Percentiles rank a stretch among this genome's conserved stretches.
phyloP scores from a whole-genome alignment of 352 stramenopile species.

The Phytophthora pluvialis region DNA sequence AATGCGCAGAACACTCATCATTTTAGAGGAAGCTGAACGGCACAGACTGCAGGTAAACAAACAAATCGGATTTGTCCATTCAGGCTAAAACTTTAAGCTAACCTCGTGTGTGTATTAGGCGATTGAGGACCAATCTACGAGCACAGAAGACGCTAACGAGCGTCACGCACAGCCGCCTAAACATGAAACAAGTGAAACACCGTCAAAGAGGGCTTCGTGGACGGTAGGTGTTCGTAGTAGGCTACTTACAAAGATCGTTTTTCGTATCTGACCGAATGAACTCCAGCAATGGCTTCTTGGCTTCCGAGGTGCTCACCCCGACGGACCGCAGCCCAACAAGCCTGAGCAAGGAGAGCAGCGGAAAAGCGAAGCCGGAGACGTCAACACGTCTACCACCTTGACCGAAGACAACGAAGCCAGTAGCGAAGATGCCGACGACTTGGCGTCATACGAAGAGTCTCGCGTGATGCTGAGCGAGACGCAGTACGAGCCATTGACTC shows the following conservation, averaged over 20 bases:
- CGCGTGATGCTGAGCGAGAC: constrained; percentile 22
- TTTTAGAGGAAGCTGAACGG: constrained; percentile 51
- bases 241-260: neutral
- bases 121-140: constrained; percentile 26
- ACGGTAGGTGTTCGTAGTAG: constrained; percentile 22
- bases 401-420: constrained; percentile 29
- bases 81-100: neutral
- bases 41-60: constrained; percentile 36
- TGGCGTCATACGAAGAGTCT: constrained; percentile 35
- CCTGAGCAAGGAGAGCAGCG: constrained; percentile 13
- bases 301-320: constrained; percentile 16
- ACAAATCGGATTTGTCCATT: constrained; percentile 7
- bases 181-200: constrained; percentile 10
- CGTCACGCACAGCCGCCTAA: neutral
- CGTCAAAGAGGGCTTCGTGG: constrained; percentile 25
- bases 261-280: neutral
- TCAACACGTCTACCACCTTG: constrained; percentile 17
- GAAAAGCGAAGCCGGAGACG: constrained; percentile 20
- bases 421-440: constrained; percentile 29
- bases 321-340: neutral
- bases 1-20: constrained; percentile 51
- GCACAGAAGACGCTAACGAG: constrained; percentile 19
- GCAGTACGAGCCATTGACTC: constrained; percentile 41
- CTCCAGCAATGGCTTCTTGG: constrained; percentile 41
- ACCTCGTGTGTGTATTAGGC: constrained; percentile 4